Evolutionary conservation across 306 rosid genomes (phyloP), one percentile per base, ranked within the genome.

Genomic region (Casuarina cunninghamiana): DNA sequence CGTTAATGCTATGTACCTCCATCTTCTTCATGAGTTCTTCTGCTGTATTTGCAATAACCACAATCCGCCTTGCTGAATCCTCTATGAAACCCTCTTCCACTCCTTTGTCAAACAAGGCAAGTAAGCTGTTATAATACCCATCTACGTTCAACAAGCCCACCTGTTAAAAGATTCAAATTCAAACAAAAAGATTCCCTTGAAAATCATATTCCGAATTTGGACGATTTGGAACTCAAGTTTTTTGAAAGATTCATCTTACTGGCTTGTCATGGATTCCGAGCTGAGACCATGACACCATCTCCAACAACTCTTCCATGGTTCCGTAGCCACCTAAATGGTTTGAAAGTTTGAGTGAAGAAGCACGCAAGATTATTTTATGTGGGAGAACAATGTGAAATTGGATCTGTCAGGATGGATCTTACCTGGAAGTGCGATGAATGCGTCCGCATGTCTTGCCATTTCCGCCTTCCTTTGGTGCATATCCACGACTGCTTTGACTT

Each of bases 351-450:
- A 49, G 6, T 51, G 37, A 50, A 51, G 32, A 50, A 42, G 19
- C 17, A 69, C 51, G 21, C 10, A 44, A 9, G 53, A 41, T 17
- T 2, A 13, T n/a, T 15, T 41, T 53, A 53, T 73, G 63, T 10
- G 42, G 6, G 4, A 10, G 38, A 2, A 26, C 32, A 26, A 26
- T 26, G 32, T 26, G 32, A 26, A 26, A 26, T 26, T 26, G 32
- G 32, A 26, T 26, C 32, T 26, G 32, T 26, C 32, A 26, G 32
- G 32, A 26, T 26, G 32, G 32, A 26, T 37, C 63, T 41, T n/a
- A 90, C 93, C 93, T 5, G 93, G 91, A 78, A 90, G 90, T 39
- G 91, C 93, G 67, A 90, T 86, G 87, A 90, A 90, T 16, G 91
- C 93, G 75, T 90, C 91, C 26, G 90, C 90, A 76, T 84, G 88